These are phyloP conservation scores for Vitellaria paradoxa DNA, from an alignment of 179 eudicot genomes.

Conservation along the genomic window DNA sequence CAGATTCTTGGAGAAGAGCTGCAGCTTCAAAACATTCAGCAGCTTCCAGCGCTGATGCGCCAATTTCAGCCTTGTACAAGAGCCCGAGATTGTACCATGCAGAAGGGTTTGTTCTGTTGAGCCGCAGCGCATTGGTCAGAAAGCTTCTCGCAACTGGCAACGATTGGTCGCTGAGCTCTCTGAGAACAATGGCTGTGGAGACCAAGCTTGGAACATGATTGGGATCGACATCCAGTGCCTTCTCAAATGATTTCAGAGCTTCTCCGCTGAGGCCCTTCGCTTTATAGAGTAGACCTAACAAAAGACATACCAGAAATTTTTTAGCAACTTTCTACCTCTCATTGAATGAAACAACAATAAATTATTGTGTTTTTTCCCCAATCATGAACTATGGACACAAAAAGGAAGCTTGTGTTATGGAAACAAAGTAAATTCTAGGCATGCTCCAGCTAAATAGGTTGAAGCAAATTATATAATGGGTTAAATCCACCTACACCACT, in stretches of 20 bases:
- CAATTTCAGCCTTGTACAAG: conserved; percentile 44
- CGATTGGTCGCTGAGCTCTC: conserved; percentile 37
- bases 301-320: neutral
- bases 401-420: neutral
- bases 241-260: conserved; percentile 62
- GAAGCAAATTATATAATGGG: neutral
- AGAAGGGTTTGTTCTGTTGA: conserved; percentile 63
- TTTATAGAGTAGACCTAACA: conserved; percentile 59
- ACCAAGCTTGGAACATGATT: conserved; percentile 84
- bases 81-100: conserved; percentile 89
- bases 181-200: conserved; percentile 55
- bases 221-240: conserved; percentile 65
- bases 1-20: conserved; percentile 64
- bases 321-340: neutral
- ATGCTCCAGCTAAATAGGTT: neutral
- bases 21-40: conserved; percentile 72
- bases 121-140: conserved; percentile 63
- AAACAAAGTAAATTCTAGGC: neutral
- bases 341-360: neutral
- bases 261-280: conserved; percentile 62
- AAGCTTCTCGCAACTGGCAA: conserved; percentile 58
- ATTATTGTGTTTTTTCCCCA: neutral
- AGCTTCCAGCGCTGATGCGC: conserved; percentile 38
- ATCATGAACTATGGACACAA: neutral
- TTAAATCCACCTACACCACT: no score